phyloP scores from a whole-genome alignment of 2,329 filamentous ascomycete species.

The Trichocomaceae sp. region DNA sequence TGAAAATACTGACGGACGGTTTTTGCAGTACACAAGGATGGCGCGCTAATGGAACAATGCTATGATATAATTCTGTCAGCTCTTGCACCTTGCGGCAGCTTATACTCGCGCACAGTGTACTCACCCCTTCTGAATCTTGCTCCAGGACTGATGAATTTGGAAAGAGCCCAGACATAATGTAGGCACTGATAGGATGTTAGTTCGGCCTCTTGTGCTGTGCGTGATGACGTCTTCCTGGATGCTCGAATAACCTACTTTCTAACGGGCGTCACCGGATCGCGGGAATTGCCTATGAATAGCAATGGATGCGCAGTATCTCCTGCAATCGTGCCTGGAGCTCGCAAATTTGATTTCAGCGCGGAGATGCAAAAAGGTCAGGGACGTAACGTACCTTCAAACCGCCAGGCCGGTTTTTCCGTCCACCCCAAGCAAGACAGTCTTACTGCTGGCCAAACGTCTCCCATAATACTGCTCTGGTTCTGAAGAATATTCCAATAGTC shows the following conservation, averaged over 20 bases:
- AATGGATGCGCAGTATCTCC: constrained; percentile 4
- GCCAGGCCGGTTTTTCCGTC: constrained; percentile 6
- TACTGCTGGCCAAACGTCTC: constrained; percentile 1
- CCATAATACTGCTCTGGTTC: constrained; percentile 8
- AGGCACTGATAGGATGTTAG: neutral
- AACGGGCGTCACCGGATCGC: constrained; percentile 4
- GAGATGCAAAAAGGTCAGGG: neutral
- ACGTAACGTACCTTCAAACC: constrained; percentile 1
- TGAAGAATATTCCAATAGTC: neutral
- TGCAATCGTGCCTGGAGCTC: neutral
- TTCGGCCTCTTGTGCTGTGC: neutral
- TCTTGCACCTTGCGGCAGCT: neutral
- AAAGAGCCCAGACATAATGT: constrained; percentile 5
- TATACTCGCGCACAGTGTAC: neutral
- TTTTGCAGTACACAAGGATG: constrained; percentile 32
- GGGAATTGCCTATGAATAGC: constrained; percentile 6
- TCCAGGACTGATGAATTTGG: constrained; percentile 4
- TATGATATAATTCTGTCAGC: constrained; percentile 8
- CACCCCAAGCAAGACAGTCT: constrained; percentile 6
- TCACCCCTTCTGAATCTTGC: constrained; percentile 6
- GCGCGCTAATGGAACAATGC: constrained; percentile 30
- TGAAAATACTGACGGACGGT: constrained; percentile 38
- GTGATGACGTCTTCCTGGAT: neutral
- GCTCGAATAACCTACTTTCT: constrained; percentile 1
- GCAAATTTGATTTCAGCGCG: neutral